phyloP scores from a whole-genome alignment of 176 grass and related monocot genomes.

The Elymus sibiricus region DNA sequence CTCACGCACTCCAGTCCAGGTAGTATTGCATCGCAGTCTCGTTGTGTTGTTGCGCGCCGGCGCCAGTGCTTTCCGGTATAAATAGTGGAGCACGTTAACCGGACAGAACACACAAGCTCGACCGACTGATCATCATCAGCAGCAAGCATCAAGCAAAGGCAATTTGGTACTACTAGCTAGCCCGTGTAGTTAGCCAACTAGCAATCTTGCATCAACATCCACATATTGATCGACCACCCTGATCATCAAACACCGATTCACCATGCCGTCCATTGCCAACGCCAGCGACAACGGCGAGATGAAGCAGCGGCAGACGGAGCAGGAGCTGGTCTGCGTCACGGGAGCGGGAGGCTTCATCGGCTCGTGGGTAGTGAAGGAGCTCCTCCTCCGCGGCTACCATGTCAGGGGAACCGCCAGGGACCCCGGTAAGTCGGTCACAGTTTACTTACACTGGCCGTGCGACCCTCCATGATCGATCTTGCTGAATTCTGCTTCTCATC shows the following conservation, averaged over 20 bases:
- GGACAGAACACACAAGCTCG: background rate
- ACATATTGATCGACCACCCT: background rate
- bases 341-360: slow-evolving; percentile 54
- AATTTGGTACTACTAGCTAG: too few relatives aligned
- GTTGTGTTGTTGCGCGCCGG: too few relatives aligned
- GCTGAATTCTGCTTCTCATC: background rate
- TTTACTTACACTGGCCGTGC: background rate
- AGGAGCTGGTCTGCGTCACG: slow-evolving; percentile 42
- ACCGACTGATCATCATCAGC: background rate
- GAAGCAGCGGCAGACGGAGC: background rate
- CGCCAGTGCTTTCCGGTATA: background rate
- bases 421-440: background rate
- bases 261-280: background rate
- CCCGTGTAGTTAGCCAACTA: background rate
- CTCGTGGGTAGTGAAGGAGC: slow-evolving; percentile 46
- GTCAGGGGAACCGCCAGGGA: slow-evolving; percentile 53
- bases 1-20: too few relatives aligned
- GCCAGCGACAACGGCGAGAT: background rate
- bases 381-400: slow-evolving; percentile 39
- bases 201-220: background rate
- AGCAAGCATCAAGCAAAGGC: too few relatives aligned
- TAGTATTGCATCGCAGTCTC: too few relatives aligned
- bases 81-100: background rate
- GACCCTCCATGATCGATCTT: too few relatives aligned
- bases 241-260: background rate